Evolutionary conservation across 164 flowering plant genomes (phyloP).

Genomic region (Dillenia turbinata): DNA sequence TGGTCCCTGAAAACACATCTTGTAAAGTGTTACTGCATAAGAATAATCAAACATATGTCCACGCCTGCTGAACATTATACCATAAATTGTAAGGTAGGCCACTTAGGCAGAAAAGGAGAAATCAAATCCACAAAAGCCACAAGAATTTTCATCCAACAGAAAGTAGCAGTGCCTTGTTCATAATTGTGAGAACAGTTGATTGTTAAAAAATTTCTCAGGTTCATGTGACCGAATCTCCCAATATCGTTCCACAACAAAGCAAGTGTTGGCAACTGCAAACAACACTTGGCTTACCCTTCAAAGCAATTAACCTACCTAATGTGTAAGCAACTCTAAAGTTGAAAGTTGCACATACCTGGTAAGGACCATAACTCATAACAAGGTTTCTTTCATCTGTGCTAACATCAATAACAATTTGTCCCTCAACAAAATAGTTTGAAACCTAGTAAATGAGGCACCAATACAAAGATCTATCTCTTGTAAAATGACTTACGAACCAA

Average conservation of each 20-base stretch:
- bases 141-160: conserved; percentile 77
- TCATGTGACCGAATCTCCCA: conserved; percentile 98
- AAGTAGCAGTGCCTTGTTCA: conserved; percentile 70
- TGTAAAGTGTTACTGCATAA: conserved; percentile 75
- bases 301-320: neutral
- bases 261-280: conserved; percentile 84
- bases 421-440: conserved; percentile 87
- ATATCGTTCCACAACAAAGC: conserved; percentile 90
- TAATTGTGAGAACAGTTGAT: conserved; percentile 87
- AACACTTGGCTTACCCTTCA: neutral
- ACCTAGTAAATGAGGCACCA: conserved; percentile 98
- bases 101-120: neutral
- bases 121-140: neutral
- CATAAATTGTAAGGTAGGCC: neutral
- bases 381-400: conserved; percentile 53
- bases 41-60: conserved; percentile 90
- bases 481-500: conserved; percentile 10
- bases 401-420: conserved; percentile 69
- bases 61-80: conserved; percentile 48
- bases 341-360: conserved; percentile 57
- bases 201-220: conserved; percentile 93
- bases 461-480: conserved; percentile 96
- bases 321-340: neutral
- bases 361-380: conserved; percentile 95
- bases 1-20: conserved; percentile 90